A percentile compares a stretch with the other conserved stretches of the same genome.
Evolutionary conservation across 1,284 basidiomycete species (phyloP).

Genomic region (Rhodotorula sp.): DNA sequence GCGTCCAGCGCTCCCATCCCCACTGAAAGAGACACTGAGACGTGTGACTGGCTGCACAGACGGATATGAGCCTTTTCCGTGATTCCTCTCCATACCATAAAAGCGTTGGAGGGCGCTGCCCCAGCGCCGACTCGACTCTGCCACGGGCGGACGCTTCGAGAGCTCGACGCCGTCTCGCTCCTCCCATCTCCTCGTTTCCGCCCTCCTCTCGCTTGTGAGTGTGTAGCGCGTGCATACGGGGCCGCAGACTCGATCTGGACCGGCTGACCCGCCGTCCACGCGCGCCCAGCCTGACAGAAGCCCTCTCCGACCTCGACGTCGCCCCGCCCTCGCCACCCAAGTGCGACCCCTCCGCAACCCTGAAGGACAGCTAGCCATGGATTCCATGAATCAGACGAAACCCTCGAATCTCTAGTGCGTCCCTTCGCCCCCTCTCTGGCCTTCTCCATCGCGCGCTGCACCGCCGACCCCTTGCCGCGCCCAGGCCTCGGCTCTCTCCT

Average conservation of each 20-base stretch:
- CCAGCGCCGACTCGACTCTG: no score
- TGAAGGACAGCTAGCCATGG: slow-evolving; percentile 22
- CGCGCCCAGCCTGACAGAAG: slow-evolving; percentile 13
- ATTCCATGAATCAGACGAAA: neutral
- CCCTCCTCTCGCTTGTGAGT: slow-evolving; percentile 17
- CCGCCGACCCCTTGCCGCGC: neutral
- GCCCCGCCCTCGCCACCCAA: slow-evolving; percentile 3
- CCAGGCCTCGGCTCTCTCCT: neutral
- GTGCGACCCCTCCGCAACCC: neutral
- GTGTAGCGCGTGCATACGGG: no score
- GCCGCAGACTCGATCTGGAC: neutral
- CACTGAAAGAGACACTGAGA: no score
- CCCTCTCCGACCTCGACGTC: neutral
- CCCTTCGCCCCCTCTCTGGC: neutral
- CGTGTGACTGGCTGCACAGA: no score
- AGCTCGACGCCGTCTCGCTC: neutral
- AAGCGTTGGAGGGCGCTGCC: no score
- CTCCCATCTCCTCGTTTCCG: neutral
- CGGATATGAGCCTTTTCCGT: no score
- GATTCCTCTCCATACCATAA: no score
- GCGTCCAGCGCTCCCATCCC: no score
- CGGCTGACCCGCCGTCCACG: neutral
- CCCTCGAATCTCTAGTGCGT: slow-evolving; percentile 13
- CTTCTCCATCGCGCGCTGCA: neutral
- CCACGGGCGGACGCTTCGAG: no score